Evolutionary conservation across 139 green algal species (phyloP), one percentile per base, ranked within the genome.

Genomic region (Coelastrella sp.): DNA sequence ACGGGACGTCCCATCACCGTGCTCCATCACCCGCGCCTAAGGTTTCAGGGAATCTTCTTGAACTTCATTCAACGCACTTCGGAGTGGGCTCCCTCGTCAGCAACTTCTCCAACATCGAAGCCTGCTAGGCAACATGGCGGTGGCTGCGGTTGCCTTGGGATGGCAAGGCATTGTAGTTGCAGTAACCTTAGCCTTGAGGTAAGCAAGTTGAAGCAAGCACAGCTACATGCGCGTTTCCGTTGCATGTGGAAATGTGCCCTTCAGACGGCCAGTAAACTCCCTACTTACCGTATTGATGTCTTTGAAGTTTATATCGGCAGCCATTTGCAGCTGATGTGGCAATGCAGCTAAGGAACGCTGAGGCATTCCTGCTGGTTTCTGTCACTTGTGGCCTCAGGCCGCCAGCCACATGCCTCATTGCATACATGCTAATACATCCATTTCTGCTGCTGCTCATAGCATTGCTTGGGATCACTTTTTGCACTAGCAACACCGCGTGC

Each of bases 111-210:
- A 76, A 76, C 63, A 70, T 76, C n/a, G 15, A 76, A 19, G 19
- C 68, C 15, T 19, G 15, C 68, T 19, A 76, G 68, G 15, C 56
- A 84, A 20, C 11, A 84, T 84, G 78, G 35, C 19, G 19, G 19
- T 84, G 27, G 78, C 8, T 11, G 27, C 78, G 6, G 78, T 84
- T 19, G 78, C 35, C 12, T 58, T 84, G 78, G 78, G 78, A 84
- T 84, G 78, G 78, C 78, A 84, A 20, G 78, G 78, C 78, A 84
- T 84, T 27, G 78, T 84, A 58, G 78, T 84, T 25, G 78, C 78
- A 6, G 20, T 84, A 19, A 66, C 57, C 7, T 20, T 84, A 9
- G 56, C 8, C 24, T n/a, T 84, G 12, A 84, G 78, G 78, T 84
- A 49, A 60, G 76, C 76, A 14, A 59, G 11, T 8, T 59, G 35